Conservation (phyloP, 805 yeast genomes). For the Teunomyces cretensis region DNA sequence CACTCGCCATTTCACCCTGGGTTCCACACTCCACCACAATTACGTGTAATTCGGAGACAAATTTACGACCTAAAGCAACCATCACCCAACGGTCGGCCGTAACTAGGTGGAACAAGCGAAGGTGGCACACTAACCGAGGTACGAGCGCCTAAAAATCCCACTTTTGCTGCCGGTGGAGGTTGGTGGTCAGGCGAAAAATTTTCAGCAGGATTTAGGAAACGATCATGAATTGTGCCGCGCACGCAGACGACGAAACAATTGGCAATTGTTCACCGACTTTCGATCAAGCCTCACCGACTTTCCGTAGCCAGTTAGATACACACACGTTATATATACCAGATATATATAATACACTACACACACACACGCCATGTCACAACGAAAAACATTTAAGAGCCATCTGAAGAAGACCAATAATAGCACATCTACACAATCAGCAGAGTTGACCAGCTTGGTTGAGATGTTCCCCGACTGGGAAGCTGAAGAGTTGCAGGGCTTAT, state of each 20-base stretch:
- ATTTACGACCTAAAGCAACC: too few relatives aligned
- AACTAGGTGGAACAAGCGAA: background rate
- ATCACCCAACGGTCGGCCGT: too few relatives aligned
- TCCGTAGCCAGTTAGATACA: conserved; percentile 1
- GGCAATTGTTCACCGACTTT: conserved; percentile 4
- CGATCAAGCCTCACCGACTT: background rate
- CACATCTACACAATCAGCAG: conserved; percentile 17
- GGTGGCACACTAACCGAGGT: background rate
- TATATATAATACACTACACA: conserved; percentile 3
- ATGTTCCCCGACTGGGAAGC: conserved; percentile 93
- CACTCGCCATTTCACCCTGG: too few relatives aligned
- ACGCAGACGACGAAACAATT: background rate
- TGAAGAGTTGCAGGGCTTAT: conserved; percentile 76
- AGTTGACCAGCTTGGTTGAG: conserved; percentile 65
- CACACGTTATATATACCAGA: conserved; percentile 1
- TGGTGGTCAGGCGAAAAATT: conserved; percentile 4
- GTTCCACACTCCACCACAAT: too few relatives aligned
- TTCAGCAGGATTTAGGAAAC: background rate
- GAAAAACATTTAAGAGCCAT: conserved; percentile 46
- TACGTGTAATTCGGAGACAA: too few relatives aligned
- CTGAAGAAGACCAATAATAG: conserved; percentile 36
- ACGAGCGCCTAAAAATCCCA: background rate
- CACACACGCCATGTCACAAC: conserved; percentile 17
- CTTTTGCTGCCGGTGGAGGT: background rate
- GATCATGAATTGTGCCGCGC: conserved; percentile 2